Base-by-base conservation (phyloP, 345 rosid genomes). In the Euclidium syriacum region DNA sequence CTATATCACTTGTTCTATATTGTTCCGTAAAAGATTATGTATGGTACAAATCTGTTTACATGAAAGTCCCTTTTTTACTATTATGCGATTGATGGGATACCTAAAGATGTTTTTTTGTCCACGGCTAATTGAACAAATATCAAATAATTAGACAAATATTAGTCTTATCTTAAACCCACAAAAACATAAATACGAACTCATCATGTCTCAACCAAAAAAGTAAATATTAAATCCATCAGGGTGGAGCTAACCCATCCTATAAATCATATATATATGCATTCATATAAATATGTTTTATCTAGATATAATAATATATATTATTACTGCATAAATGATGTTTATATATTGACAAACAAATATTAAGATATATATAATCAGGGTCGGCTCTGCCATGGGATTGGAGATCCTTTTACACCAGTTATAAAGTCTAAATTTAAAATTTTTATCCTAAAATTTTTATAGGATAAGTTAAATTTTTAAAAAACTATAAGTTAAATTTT, bases 81-180 rank as follows among this genome's bases (percentile, higher is more conserved):
- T 62, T 54, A 22, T 70, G 52, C 55, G 74, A 62, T 47, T 55
- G 74, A 62, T 55, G 57, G 64, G 52, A 46, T 62, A 20, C 41
- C 50, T 62, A 52, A 47, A 47, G 3, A 4, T 5, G 33, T 52
- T 29, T 36, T 35, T 42, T 23, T 34, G 42, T 42, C 55, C 5
- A 22, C 27, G 57, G 5, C 64, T 54, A 19, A 47, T 27, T 51
- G 17, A 44, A 44, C 16, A 14, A 30, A 35, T 12, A 27, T 60
- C 40, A 61, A 25, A 34, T 33, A 68, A 7, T 22, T 23, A 11
- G 11, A 68, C 22, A 57, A 48, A 47, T 38, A 8, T 26, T 47
- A 24, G 53, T 52, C 10, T 32, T 19, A 4, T 35, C n/a, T 22
- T 35, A 56, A n/a, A 44, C 48, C 48, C 7, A 52, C 52, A 53